Conservation (phyloP, 257 asterid genomes). For the Ehretia macrophylla region DNA sequence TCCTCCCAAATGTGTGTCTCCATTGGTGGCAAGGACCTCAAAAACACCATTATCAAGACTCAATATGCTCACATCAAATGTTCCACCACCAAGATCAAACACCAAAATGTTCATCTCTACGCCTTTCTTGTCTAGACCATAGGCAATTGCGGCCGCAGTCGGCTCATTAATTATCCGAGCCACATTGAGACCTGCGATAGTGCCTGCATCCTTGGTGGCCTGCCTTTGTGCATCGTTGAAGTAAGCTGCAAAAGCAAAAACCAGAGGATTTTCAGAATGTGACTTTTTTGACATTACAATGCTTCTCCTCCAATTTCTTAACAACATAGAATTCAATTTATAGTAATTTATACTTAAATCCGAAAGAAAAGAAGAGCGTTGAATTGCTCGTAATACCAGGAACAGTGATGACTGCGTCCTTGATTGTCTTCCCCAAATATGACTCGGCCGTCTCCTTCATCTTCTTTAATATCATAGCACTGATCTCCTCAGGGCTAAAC, state of each 20-base stretch:
- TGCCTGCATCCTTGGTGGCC: slow-evolving; percentile 15
- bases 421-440: slow-evolving; percentile 19
- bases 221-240: slow-evolving; percentile 19
- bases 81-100: slow-evolving; percentile 11
- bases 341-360: too few relatives aligned
- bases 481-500: slow-evolving; percentile 24
- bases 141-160: slow-evolving; percentile 6
- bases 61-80: slow-evolving; percentile 22
- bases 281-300: too few relatives aligned
- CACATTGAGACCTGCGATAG: slow-evolving; percentile 16
- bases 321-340: too few relatives aligned
- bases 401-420: slow-evolving; percentile 22
- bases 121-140: slow-evolving; percentile 8
- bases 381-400: slow-evolving; percentile 7
- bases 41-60: slow-evolving; percentile 27
- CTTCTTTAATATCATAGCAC: slow-evolving; percentile 25
- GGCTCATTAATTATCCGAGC: slow-evolving; percentile 13
- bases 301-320: too few relatives aligned
- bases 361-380: neutral
- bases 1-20: slow-evolving; percentile 28
- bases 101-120: slow-evolving; percentile 3
- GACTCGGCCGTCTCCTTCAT: slow-evolving; percentile 29
- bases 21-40: slow-evolving; percentile 27
- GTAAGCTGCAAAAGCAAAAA: slow-evolving; percentile 3
- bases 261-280: too few relatives aligned